phyloP scores from a whole-genome alignment of 2,329 filamentous ascomycete species.

The Aspergillus luchuensis region DNA sequence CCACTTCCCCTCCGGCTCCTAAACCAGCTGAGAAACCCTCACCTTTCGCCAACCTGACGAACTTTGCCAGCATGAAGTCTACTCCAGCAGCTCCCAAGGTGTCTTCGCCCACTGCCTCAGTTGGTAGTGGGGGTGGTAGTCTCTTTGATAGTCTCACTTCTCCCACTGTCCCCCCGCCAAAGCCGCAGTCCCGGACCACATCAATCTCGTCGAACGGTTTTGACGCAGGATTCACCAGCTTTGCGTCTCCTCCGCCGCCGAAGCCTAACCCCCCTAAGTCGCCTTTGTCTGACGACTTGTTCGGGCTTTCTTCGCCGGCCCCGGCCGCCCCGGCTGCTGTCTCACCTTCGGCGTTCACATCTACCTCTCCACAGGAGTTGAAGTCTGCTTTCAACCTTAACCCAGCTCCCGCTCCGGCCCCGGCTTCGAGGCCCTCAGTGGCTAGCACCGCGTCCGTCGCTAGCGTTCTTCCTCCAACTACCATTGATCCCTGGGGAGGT shows the following conservation, averaged over 20 bases:
- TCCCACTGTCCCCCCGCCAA: constrained; percentile 55
- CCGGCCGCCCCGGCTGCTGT: constrained; percentile 44
- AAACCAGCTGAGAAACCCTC: constrained; percentile 56
- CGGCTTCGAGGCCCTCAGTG: constrained; percentile 45
- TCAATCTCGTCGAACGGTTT: constrained; percentile 60
- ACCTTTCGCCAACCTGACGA: constrained; percentile 65
- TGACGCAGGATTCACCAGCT: constrained; percentile 68
- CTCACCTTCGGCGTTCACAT: constrained; percentile 38
- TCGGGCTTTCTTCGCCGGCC: constrained; percentile 67
- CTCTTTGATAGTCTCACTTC: constrained; percentile 76
- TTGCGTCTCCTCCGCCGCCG: constrained; percentile 49
- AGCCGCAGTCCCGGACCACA: constrained; percentile 47
- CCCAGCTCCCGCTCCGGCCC: constrained; percentile 43
- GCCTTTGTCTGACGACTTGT: constrained; percentile 72
- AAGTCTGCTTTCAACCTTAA: constrained; percentile 79
- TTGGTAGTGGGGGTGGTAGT: constrained; percentile 72
- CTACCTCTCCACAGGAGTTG: constrained; percentile 43
- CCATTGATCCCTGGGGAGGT: constrained; percentile 78
- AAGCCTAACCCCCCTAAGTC: constrained; percentile 49
- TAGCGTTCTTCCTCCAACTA: constrained; percentile 33
- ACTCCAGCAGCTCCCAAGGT: constrained; percentile 50
- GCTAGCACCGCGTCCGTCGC: constrained; percentile 50
- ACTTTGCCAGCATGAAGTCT: constrained; percentile 52
- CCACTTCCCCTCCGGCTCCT: constrained; percentile 41
- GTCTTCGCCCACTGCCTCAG: constrained; percentile 52